These are phyloP conservation scores for Cytospora schulzeri DNA, from an alignment of 2,329 filamentous ascomycete genomes.

Conservation along the genomic window DNA sequence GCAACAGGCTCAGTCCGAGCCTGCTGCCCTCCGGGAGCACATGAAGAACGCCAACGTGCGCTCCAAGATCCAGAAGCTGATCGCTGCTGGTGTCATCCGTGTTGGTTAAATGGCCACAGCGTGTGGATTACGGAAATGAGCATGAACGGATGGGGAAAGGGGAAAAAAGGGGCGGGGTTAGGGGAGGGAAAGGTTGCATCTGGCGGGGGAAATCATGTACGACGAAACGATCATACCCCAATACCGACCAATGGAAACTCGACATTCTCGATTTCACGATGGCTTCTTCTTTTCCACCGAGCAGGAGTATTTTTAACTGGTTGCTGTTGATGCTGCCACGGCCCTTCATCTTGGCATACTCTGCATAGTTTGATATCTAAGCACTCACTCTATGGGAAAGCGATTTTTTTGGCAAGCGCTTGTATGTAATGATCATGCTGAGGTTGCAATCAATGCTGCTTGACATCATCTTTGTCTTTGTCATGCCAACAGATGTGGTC, in stretches of 20 bases:
- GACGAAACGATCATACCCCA: conserved; percentile 26
- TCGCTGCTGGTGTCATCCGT: conserved; percentile 89
- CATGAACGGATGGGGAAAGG: neutral
- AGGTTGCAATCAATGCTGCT: neutral
- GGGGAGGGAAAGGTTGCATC: neutral
- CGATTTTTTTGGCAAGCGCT: neutral
- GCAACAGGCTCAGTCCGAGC: conserved; percentile 93
- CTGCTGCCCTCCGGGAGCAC: conserved; percentile 90
- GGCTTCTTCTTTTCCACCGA: neutral
- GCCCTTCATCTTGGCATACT: neutral
- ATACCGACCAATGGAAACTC: conserved; percentile 2
- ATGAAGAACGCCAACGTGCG: conserved; percentile 89
- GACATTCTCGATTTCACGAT: neutral
- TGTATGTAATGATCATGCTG: neutral
- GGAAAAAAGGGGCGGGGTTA: neutral
- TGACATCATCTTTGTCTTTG: neutral
- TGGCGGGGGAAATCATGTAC: conserved; percentile 10
- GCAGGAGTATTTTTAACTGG: too few species aligned
- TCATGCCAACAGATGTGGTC: neutral
- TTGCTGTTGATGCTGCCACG: neutral
- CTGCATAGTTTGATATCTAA: neutral
- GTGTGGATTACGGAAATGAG: neutral
- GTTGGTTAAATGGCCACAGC: conserved; percentile 51
- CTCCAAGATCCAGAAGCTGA: conserved; percentile 90
- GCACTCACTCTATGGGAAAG: neutral